Evolutionary conservation across 1,139 yeast genomes (phyloP).

Genomic region (Meyerozyma athensensis): DNA sequence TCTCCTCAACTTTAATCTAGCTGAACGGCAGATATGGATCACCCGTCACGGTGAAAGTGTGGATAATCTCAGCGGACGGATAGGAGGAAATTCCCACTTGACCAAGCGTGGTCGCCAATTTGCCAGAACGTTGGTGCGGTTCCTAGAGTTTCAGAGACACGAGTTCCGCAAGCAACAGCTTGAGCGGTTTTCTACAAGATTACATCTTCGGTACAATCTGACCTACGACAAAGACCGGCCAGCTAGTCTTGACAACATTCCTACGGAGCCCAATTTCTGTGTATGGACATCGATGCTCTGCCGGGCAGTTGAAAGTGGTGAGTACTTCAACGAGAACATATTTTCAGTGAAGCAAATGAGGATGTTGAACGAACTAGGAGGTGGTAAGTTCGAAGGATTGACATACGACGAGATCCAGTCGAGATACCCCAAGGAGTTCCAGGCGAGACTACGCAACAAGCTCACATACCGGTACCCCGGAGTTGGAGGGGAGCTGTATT

Average conservation of each 20-base stretch:
- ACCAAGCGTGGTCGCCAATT: constrained; percentile 78
- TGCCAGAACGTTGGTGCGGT: constrained; percentile 64
- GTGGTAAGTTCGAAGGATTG: constrained; percentile 90
- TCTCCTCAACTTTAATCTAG: constrained; percentile 80
- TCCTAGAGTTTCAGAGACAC: constrained; percentile 67
- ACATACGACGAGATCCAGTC: constrained; percentile 65
- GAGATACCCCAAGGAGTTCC: constrained; percentile 72
- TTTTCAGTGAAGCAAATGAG: constrained; percentile 86
- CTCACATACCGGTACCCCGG: constrained; percentile 89
- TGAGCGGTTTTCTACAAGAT: constrained; percentile 43
- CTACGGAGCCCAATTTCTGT: constrained; percentile 68
- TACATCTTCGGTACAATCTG: constrained; percentile 37
- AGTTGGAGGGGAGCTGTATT: constrained; percentile 92
- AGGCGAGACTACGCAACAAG: constrained; percentile 69
- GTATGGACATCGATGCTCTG: constrained; percentile 91
- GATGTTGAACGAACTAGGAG: constrained; percentile 89
- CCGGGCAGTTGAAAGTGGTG: constrained; percentile 75
- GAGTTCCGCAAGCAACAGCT: constrained; percentile 66
- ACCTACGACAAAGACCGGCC: constrained; percentile 24
- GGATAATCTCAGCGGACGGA: constrained; percentile 77
- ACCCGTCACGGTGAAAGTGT: constrained; percentile 91
- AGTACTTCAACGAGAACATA: constrained; percentile 63
- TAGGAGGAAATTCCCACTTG: constrained; percentile 88
- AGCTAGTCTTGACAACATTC: constrained; percentile 30
- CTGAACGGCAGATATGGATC: constrained; percentile 92